phyloP scores from a whole-genome alignment of 208 protist genomes.

The Trichomonas vaginalis region DNA sequence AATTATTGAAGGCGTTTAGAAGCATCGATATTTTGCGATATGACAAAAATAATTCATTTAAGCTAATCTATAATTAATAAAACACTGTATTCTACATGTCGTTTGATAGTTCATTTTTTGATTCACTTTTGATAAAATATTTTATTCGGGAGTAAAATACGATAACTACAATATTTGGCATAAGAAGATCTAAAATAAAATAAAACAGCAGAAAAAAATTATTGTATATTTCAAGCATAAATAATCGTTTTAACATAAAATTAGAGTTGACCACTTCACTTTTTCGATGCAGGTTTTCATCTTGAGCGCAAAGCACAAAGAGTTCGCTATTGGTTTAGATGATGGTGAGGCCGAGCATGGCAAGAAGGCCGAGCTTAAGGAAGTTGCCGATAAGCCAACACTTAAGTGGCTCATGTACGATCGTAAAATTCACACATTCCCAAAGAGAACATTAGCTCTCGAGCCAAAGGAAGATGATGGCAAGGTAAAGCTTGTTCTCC shows the following conservation, averaged over 20 bases:
- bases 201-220: too few relatives aligned
- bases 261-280: background rate
- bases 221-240: background rate
- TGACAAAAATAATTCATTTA: too few relatives aligned
- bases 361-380: background rate
- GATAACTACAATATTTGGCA: too few relatives aligned
- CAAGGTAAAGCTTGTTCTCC: background rate
- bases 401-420: background rate
- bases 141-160: too few relatives aligned
- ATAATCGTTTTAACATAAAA: background rate
- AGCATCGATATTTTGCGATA: too few relatives aligned
- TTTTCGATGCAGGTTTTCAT: background rate
- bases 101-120: too few relatives aligned
- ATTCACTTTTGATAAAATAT: too few relatives aligned
- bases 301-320: background rate
- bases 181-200: too few relatives aligned
- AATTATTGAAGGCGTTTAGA: too few relatives aligned
- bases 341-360: background rate
- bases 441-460: background rate
- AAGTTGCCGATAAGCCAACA: background rate
- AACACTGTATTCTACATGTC: too few relatives aligned
- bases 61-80: too few relatives aligned
- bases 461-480: background rate
- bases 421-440: background rate
- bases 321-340: background rate